These are phyloP conservation scores for Agapanthus africanus DNA, from an alignment of 106 monocot species.

Conservation along the genomic window DNA sequence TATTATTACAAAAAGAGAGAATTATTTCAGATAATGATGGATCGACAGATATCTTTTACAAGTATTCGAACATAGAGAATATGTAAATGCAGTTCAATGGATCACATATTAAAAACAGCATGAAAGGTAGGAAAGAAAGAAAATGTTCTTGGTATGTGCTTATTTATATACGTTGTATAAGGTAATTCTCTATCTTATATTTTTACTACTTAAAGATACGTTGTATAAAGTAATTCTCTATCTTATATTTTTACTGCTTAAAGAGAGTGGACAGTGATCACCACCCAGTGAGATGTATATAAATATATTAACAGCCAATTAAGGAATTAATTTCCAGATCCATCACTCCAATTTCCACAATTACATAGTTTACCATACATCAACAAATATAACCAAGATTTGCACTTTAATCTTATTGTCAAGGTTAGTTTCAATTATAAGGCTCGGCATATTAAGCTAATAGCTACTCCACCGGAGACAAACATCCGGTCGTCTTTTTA, in stretches of 20 bases:
- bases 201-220: no score
- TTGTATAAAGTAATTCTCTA: no score
- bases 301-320: neutral
- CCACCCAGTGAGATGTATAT: neutral
- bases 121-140: neutral
- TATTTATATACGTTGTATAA: neutral
- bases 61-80: neutral
- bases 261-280: no score
- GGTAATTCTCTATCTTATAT: neutral
- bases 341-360: neutral
- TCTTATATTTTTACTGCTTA: no score
- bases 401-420: neutral
- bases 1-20: slow-evolving; percentile 22
- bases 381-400: neutral
- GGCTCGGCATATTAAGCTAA: no score
- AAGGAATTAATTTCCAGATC: neutral
- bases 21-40: neutral
- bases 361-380: neutral
- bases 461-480: no score
- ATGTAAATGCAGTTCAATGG: neutral
- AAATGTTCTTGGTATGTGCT: neutral
- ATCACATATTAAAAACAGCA: neutral
- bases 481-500: no score
- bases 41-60: neutral
- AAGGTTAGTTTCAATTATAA: neutral